Evolutionary conservation across 225 moss, liverwort and hornwort species (phyloP), one percentile per base, ranked within the genome.

Genomic region (Anthoceros angustus): DNA sequence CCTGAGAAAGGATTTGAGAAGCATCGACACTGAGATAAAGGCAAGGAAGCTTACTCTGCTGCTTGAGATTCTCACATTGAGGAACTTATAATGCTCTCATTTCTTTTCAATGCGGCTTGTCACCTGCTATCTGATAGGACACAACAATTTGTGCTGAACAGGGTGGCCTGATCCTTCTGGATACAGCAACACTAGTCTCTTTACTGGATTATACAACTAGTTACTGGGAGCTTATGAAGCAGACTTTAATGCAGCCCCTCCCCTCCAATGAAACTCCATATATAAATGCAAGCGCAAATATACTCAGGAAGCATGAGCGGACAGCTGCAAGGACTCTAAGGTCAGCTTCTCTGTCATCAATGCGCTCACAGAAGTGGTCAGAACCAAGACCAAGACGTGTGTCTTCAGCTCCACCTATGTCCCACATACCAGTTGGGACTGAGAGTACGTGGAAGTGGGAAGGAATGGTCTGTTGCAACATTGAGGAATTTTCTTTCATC

Each of bases 401-500:
- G 65, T 48, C 68, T 26, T 95, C 95, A 42, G 91, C 91, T 72
- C 95, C 95, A 70, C 77, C 81, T 60, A 71, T 77, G 21, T 72
- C 83, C 61, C 83, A 76, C 66, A 76, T 42, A 43, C 60, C 79
- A 68, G 62, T 74, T 18, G 1, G 55, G 1, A 20, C n/a, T 39
- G 65, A 77, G 12, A 77, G 78, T 49, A 66, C 3, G 5, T 73
- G 10, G 62, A 62, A 41, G 42, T 61, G 11, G 39, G 76, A 65
- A 61, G 78, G 82, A 46, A 25, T 70, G 42, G 64, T 82, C 25
- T 23, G 41, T 21, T 68, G 70, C 25, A 62, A 66, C 39, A 41
- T 98, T 41, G 64, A 74, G 68, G 87, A 77, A 62, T 78, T 98
- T 66, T 98, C 95, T 66, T 63, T 98, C 61, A 82, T 91, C 26